Percentiles rank a stretch among this genome's conserved stretches.
Evolutionary conservation across 805 yeast species (phyloP).

Genomic region (Candida succiphila): DNA sequence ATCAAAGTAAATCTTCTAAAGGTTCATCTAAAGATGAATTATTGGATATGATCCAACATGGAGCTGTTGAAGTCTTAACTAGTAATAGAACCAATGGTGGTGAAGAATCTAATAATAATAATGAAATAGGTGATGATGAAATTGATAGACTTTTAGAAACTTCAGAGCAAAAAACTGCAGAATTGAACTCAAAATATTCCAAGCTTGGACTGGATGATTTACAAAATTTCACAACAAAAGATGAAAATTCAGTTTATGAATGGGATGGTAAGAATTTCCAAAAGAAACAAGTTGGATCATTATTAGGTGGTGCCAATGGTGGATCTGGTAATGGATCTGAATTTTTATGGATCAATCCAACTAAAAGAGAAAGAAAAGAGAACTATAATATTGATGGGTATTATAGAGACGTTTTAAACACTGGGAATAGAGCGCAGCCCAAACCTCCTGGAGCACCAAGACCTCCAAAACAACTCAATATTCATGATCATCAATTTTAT

Average conservation of each 20-base stretch:
- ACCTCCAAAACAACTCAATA: constrained; percentile 75
- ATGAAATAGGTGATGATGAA: constrained; percentile 38
- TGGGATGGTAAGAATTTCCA: constrained; percentile 84
- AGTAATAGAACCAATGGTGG: constrained; percentile 8
- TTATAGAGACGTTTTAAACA: constrained; percentile 39
- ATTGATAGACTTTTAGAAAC: constrained; percentile 49
- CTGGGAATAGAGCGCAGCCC: constrained; percentile 49
- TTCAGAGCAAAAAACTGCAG: constrained; percentile 56
- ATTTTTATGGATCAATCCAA: constrained; percentile 73
- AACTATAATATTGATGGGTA: constrained; percentile 85
- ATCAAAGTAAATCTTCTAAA: constrained; percentile 17
- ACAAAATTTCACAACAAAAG: constrained; percentile 53
- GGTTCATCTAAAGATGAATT: constrained; percentile 56
- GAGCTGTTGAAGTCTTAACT: constrained; percentile 58
- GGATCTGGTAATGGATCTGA: constrained; percentile 4
- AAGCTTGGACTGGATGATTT: constrained; percentile 67
- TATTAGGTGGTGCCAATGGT: constrained; percentile 4
- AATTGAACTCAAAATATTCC: constrained; percentile 52
- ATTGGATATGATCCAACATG: constrained; percentile 74
- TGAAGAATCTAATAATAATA: constrained; percentile 18
- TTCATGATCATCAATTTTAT: constrained; percentile 87
- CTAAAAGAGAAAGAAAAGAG: constrained; percentile 75
- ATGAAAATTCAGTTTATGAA: constrained; percentile 55
- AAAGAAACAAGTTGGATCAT: constrained; percentile 40
- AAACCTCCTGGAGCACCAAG: constrained; percentile 55